Evolutionary conservation across 2,329 filamentous ascomycete genomes (phyloP).

Genomic region (Trichoderma sp.): DNA sequence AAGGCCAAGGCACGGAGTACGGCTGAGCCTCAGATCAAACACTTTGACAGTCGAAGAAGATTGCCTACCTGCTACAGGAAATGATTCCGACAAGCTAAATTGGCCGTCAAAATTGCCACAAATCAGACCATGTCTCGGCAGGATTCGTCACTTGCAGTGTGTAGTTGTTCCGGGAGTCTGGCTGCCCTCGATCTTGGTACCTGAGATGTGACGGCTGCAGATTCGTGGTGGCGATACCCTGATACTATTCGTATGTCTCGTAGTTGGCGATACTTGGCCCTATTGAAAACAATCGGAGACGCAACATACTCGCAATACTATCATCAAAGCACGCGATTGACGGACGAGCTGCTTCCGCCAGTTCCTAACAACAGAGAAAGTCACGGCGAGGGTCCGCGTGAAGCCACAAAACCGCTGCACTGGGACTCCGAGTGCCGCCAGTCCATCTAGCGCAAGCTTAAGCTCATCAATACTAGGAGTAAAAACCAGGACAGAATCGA

Average conservation of each 20-base stretch:
- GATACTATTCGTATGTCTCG: neutral
- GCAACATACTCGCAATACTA: neutral
- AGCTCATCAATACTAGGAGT: neutral
- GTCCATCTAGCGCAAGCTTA: neutral
- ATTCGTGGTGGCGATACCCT: neutral
- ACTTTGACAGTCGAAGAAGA: neutral
- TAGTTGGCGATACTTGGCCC: neutral
- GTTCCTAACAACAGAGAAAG: neutral
- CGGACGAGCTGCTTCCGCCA: neutral
- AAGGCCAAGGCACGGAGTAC: neutral
- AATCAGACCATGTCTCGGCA: neutral
- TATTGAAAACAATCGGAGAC: neutral
- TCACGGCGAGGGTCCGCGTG: neutral
- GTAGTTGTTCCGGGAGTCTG: neutral
- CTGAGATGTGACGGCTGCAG: neutral
- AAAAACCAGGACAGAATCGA: neutral
- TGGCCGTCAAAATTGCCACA: neutral
- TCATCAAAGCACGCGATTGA: neutral
- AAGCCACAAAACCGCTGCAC: neutral
- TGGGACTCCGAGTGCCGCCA: neutral
- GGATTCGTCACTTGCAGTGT: neutral
- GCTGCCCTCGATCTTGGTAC: neutral
- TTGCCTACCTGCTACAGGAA: neutral
- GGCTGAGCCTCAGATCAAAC: neutral
- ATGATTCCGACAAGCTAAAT: neutral